These are phyloP conservation scores for Ganoderma lucidum DNA, from an alignment of 1,284 basidiomycete species.

Conservation along the genomic window DNA sequence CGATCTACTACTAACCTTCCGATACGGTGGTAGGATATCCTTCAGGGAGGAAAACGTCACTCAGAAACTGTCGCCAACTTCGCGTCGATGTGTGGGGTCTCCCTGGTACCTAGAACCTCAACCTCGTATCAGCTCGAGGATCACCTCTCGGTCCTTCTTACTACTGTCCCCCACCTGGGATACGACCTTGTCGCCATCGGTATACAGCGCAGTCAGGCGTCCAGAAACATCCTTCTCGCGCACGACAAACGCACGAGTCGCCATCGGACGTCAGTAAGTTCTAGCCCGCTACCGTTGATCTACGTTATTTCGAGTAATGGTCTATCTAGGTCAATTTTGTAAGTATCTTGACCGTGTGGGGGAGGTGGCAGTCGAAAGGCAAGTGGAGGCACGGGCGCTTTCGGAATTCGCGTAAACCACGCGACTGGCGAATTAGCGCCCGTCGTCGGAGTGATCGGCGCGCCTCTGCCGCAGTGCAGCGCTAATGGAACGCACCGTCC, in stretches of 20 bases:
- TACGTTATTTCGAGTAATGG: neutral
- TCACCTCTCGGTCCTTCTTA: neutral
- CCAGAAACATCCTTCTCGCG: conserved; percentile 34
- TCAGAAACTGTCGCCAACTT: conserved; percentile 31
- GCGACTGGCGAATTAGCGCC: neutral
- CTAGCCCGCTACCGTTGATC: neutral
- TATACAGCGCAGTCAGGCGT: conserved; percentile 25
- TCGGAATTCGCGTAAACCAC: neutral
- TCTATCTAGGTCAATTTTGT: neutral
- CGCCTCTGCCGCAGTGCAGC: too few relatives aligned
- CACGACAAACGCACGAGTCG: conserved; percentile 18
- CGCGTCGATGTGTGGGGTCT: neutral
- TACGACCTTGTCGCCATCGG: neutral
- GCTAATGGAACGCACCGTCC: too few relatives aligned
- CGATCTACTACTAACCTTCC: conserved; percentile 50
- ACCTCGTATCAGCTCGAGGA: neutral
- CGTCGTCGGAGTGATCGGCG: neutral
- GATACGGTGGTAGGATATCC: conserved; percentile 68
- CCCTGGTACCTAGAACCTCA: neutral
- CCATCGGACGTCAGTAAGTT: neutral
- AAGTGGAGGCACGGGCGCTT: neutral
- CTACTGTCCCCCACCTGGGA: neutral
- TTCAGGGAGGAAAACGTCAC: conserved; percentile 64
- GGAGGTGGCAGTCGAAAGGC: neutral
- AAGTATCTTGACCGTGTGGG: neutral